Percentiles rank a stretch among this genome's conserved stretches.
These are phyloP conservation scores for Casuarina glauca DNA, from an alignment of 306 rosid genomes.

Conservation along the genomic window DNA sequence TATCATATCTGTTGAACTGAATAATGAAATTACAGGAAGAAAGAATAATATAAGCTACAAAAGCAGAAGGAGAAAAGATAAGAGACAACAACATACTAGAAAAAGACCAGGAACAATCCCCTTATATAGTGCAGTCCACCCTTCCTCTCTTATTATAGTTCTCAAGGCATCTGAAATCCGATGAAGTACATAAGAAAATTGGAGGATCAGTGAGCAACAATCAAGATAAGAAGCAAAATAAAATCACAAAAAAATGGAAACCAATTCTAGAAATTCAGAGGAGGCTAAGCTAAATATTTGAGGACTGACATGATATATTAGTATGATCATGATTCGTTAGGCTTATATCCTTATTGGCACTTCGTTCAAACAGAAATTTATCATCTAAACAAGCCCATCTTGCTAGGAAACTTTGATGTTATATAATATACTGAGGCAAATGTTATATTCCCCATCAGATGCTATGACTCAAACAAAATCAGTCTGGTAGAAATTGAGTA, in stretches of 20 bases:
- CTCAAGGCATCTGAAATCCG: slow-evolving; percentile 81
- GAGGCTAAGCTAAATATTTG: neutral
- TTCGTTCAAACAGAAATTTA: neutral
- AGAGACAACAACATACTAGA: slow-evolving; percentile 61
- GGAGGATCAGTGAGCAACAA: slow-evolving; percentile 23
- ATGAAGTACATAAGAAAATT: slow-evolving; percentile 17
- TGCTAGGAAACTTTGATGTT: neutral
- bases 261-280: neutral
- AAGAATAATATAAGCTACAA: neutral
- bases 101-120: slow-evolving; percentile 87
- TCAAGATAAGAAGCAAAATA: slow-evolving; percentile 15
- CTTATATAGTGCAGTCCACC: slow-evolving; percentile 76
- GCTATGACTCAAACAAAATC: neutral
- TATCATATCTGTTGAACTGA: neutral
- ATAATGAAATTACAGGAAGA: neutral
- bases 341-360: neutral
- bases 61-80: slow-evolving; percentile 20
- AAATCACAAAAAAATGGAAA: neutral
- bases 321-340: neutral
- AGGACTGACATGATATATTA: neutral
- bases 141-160: slow-evolving; percentile 89
- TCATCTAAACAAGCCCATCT: slow-evolving; percentile 5
- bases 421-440: neutral
- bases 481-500: neutral
- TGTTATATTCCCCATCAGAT: neutral